A percentile compares a stretch with the other conserved stretches of the same genome.
phyloP scores from a whole-genome alignment of 2,329 filamentous ascomycete genomes.

The Cordyceps farinosa region DNA sequence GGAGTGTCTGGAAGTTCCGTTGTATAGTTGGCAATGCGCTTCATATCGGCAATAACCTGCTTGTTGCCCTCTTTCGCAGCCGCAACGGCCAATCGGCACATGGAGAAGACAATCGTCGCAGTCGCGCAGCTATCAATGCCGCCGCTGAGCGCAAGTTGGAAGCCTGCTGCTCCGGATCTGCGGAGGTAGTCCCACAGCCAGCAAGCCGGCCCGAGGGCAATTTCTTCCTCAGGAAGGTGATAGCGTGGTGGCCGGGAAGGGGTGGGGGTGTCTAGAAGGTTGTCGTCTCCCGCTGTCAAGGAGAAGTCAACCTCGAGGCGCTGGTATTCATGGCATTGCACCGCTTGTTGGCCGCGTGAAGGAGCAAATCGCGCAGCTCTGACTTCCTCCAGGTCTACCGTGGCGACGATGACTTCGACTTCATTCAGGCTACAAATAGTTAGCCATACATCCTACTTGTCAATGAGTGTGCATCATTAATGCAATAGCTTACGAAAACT shows the following conservation, averaged over 20 bases:
- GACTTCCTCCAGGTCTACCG: slow-evolving; percentile 69
- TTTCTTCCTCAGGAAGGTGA: slow-evolving; percentile 63
- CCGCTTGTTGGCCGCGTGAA: slow-evolving; percentile 56
- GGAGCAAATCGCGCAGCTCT: slow-evolving; percentile 54
- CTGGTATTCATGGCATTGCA: slow-evolving; percentile 28
- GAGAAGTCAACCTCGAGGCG: slow-evolving; percentile 22
- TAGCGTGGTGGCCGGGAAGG: slow-evolving; percentile 46
- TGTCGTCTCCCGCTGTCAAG: slow-evolving; percentile 31
- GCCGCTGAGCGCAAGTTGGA: slow-evolving; percentile 49
- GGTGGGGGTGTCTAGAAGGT: slow-evolving; percentile 39
- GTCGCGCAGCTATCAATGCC: slow-evolving; percentile 60
- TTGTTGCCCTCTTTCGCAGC: slow-evolving; percentile 40
- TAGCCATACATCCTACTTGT: background rate
- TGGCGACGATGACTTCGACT: slow-evolving; percentile 64
- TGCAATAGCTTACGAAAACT: slow-evolving; percentile 45
- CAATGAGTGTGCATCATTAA: too few species aligned
- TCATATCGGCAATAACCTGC: slow-evolving; percentile 26
- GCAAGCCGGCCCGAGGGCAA: slow-evolving; percentile 56
- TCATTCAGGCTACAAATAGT: slow-evolving; percentile 12
- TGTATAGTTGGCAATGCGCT: slow-evolving; percentile 24
- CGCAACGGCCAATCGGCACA: slow-evolving; percentile 54
- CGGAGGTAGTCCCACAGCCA: slow-evolving; percentile 65
- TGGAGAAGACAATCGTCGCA: slow-evolving; percentile 40
- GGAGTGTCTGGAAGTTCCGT: slow-evolving; percentile 50
- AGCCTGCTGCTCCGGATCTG: slow-evolving; percentile 48